Evolutionary conservation across 495 filamentous ascomycete genomes (phyloP).

Genomic region (Tuber melanosporum): DNA sequence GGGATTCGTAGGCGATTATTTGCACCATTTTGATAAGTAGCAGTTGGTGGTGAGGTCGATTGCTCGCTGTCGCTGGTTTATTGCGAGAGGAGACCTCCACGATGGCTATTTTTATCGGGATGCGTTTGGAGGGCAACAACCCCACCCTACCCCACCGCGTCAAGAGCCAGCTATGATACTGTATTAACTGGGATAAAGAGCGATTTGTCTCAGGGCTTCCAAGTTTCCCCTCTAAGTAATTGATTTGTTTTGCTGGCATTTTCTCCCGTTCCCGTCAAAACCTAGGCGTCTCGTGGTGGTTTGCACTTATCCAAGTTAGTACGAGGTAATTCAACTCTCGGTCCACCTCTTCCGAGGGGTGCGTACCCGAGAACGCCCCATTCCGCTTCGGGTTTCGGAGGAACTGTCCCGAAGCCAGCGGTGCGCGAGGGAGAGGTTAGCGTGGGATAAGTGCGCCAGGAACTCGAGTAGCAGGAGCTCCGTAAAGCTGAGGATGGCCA

Average conservation of each 20-base stretch:
- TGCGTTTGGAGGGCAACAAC: background rate
- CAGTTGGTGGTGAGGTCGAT: background rate
- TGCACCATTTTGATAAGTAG: constrained; percentile 32
- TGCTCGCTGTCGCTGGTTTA: background rate
- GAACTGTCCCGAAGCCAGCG: background rate
- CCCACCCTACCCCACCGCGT: background rate
- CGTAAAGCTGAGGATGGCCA: background rate
- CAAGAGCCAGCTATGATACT: background rate
- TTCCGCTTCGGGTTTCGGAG: background rate
- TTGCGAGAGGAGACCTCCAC: background rate
- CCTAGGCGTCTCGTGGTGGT: too few species aligned
- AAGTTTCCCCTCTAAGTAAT: too few species aligned
- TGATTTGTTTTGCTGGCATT: too few species aligned
- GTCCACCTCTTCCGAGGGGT: background rate
- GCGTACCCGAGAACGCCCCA: background rate
- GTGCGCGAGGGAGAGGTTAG: background rate
- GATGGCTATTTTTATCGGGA: background rate
- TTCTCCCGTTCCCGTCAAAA: too few species aligned
- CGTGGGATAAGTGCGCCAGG: background rate
- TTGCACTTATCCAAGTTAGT: too few species aligned
- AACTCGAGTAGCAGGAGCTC: background rate
- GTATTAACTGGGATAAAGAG: too few species aligned
- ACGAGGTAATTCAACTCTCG: background rate
- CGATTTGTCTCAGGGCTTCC: too few species aligned
- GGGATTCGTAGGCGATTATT: constrained; percentile 72